Percentiles rank a stretch among this genome's conserved stretches.
Evolutionary conservation across 495 filamentous ascomycete genomes (phyloP).

Genomic region (Hypoxylon lienhwacheense): DNA sequence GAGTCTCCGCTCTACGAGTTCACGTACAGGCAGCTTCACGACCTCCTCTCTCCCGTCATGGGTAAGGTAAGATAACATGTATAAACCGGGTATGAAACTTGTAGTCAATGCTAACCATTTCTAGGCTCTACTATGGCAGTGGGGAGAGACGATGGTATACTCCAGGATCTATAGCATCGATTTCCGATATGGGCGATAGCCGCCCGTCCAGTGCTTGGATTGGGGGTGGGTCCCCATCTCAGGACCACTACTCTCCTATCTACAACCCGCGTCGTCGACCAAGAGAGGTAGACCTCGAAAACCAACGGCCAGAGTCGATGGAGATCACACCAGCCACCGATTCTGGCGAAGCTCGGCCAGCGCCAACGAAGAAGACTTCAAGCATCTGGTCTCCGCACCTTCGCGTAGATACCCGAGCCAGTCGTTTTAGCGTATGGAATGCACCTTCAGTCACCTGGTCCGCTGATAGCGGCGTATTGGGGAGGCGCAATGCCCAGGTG

Average conservation of each 20-base stretch:
- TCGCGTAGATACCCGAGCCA: slow-evolving; percentile 61
- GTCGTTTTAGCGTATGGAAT: slow-evolving; percentile 62
- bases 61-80: slow-evolving; percentile 53
- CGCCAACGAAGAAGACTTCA: slow-evolving; percentile 50
- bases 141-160: slow-evolving; percentile 53
- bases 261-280: slow-evolving; percentile 57
- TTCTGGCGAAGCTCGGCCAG: slow-evolving; percentile 31
- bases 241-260: slow-evolving; percentile 53
- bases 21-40: slow-evolving; percentile 58
- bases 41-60: slow-evolving; percentile 62
- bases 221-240: slow-evolving; percentile 46
- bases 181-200: slow-evolving; percentile 48
- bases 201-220: slow-evolving; percentile 44
- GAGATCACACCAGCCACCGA: slow-evolving; percentile 38
- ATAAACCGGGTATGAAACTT: neutral
- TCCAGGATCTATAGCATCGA: slow-evolving; percentile 43
- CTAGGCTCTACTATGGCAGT: slow-evolving; percentile 57
- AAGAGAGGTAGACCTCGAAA: slow-evolving; percentile 35
- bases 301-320: slow-evolving; percentile 35
- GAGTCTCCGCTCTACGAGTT: slow-evolving; percentile 54
- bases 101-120: slow-evolving; percentile 9
- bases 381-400: slow-evolving; percentile 78
- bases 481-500: slow-evolving; percentile 77
- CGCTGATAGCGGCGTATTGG: slow-evolving; percentile 59
- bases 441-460: slow-evolving; percentile 71